A percentile compares a stretch with the other conserved stretches of the same genome.
Evolutionary conservation across 345 rosid genomes (phyloP).

Genomic region (Eucalyptus polybractea): DNA sequence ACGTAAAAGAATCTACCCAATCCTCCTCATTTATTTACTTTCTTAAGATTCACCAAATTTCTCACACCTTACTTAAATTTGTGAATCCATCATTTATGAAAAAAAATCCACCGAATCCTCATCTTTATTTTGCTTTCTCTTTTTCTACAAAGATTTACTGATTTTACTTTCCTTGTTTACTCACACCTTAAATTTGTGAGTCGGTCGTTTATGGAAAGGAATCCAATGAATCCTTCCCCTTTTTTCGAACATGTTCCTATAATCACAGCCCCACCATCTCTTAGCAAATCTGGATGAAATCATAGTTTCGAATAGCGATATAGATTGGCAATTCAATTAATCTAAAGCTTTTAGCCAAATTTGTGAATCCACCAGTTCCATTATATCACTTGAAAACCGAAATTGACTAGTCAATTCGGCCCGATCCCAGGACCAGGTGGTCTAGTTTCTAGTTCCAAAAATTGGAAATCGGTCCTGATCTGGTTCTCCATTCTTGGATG

Average conservation of each 20-base stretch:
- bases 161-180: not conserved
- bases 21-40: not conserved
- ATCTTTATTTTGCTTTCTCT: not conserved
- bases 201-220: not conserved
- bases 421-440: not conserved
- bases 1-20: not conserved
- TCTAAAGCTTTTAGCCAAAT: not conserved
- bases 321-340: not conserved
- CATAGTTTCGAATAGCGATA: accelerated
- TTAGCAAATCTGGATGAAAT: not conserved
- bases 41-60: too few species aligned
- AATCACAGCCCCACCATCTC: not conserved
- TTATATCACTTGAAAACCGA: accelerated
- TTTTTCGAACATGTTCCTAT: not conserved
- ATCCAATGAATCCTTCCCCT: not conserved
- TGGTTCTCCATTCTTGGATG: not conserved
- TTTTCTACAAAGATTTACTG: not conserved
- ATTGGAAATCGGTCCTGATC: accelerated
- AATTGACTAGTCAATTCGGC: not conserved
- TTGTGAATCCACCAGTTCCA: not conserved
- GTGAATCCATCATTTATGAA: not conserved
- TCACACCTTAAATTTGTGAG: not conserved
- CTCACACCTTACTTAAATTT: not conserved
- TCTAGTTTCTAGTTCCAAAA: not conserved
- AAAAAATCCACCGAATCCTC: not conserved